A percentile compares a stretch with the other conserved stretches of the same genome.
Evolutionary conservation across 1,139 yeast genomes (phyloP).

Genomic region (Geotrichum bryndzae): DNA sequence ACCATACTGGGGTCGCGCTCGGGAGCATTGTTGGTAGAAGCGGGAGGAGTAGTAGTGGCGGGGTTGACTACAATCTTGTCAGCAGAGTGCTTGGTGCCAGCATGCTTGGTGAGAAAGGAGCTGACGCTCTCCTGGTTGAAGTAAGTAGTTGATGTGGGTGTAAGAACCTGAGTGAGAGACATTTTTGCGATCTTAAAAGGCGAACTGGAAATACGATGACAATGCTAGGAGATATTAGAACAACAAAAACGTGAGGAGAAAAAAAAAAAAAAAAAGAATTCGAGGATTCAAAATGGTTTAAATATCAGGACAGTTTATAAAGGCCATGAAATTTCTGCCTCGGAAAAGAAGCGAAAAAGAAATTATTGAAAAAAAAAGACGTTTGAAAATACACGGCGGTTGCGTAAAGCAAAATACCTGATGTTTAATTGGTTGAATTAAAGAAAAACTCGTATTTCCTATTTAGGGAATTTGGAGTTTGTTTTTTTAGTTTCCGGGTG

Average conservation of each 20-base stretch:
- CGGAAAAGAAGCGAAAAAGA: background rate
- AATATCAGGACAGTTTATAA: background rate
- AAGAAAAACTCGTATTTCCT: background rate
- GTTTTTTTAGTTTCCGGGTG: background rate
- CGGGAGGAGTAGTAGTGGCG: background rate
- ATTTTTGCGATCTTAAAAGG: background rate
- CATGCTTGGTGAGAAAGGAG: conserved; percentile 3
- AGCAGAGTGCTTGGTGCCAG: background rate
- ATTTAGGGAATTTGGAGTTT: background rate
- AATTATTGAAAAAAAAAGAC: background rate
- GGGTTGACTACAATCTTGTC: background rate
- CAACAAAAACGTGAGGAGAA: background rate
- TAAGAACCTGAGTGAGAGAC: conserved; percentile 9
- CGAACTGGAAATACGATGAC: background rate
- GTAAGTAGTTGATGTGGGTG: background rate
- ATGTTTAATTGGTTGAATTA: background rate
- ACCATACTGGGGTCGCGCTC: conserved; percentile 18
- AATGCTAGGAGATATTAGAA: background rate
- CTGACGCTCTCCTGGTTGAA: conserved; percentile 4
- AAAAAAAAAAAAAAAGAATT: background rate
- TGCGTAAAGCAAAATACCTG: conserved; percentile 2
- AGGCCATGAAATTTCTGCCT: background rate
- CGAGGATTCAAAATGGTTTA: background rate
- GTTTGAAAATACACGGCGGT: background rate
- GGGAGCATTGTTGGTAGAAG: conserved; percentile 5